A percentile compares a stretch with the other conserved stretches of the same genome.
These are phyloP conservation scores for Pythium guiyangense DNA, from an alignment of 352 stramenopile species.

Conservation along the genomic window DNA sequence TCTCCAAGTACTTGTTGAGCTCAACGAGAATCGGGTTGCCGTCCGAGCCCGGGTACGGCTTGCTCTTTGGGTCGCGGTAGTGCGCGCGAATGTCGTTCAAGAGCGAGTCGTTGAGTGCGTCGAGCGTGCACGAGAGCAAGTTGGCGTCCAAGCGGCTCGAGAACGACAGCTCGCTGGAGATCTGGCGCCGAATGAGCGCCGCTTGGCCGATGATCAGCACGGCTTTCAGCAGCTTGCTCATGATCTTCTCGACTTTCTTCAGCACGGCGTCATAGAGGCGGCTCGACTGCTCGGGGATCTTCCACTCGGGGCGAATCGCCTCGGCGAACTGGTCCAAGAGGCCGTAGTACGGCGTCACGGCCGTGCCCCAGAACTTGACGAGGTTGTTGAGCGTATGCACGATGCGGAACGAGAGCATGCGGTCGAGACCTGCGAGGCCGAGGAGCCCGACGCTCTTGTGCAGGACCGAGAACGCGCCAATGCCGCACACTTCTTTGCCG, in stretches of 20 bases:
- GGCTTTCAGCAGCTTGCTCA: slow-evolving; percentile 91
- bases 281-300: slow-evolving; percentile 81
- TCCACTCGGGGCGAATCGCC: slow-evolving; percentile 86
- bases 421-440: slow-evolving; percentile 89
- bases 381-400: slow-evolving; percentile 93
- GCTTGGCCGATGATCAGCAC: slow-evolving; percentile 92
- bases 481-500: slow-evolving; percentile 84
- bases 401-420: slow-evolving; percentile 91
- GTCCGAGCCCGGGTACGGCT: slow-evolving; percentile 73
- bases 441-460: slow-evolving; percentile 90
- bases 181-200: slow-evolving; percentile 90
- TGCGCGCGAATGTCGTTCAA: slow-evolving; percentile 87
- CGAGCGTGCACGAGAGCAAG: slow-evolving; percentile 82
- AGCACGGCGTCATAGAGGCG: slow-evolving; percentile 84
- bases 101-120: slow-evolving; percentile 89
- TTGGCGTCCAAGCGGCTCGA: slow-evolving; percentile 89
- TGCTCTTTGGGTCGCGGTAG: slow-evolving; percentile 77
- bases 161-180: slow-evolving; percentile 90
- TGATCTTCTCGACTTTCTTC: slow-evolving; percentile 94
- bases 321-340: slow-evolving; percentile 85
- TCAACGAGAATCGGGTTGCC: slow-evolving; percentile 85
- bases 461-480: slow-evolving; percentile 86
- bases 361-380: slow-evolving; percentile 90
- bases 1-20: slow-evolving; percentile 90
- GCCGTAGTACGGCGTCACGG: slow-evolving; percentile 86